Conservation (phyloP, 257 asterid genomes). For the Solanum chaucha region DNA sequence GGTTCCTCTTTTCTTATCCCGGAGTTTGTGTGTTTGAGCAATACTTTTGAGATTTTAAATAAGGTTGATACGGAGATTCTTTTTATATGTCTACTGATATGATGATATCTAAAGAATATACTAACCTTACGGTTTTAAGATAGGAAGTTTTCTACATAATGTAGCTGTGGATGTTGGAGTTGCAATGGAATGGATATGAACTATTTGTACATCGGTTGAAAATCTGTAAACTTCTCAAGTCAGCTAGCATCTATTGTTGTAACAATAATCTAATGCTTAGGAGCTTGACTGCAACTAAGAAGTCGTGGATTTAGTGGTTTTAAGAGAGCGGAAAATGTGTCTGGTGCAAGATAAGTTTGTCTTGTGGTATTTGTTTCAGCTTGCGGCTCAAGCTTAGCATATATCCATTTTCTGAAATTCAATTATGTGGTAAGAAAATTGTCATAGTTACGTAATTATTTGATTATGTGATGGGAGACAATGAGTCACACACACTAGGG, state of each 20-base stretch:
- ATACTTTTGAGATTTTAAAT: neutral
- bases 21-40: neutral
- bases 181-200: neutral
- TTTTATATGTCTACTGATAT: neutral
- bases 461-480: neutral
- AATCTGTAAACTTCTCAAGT: neutral
- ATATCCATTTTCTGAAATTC: neutral
- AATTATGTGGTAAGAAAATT: neutral
- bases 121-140: neutral
- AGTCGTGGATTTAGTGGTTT: neutral
- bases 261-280: neutral
- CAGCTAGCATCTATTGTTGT: neutral
- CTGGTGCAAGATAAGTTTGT: neutral
- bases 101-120: neutral
- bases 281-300: neutral
- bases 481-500: neutral
- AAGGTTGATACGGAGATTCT: neutral
- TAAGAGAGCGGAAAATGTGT: neutral
- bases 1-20: neutral
- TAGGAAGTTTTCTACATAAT: neutral
- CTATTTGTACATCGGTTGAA: neutral
- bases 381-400: neutral
- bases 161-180: neutral
- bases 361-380: neutral
- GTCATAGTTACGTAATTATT: neutral